Percentiles rank a stretch among this genome's conserved stretches.
Evolutionary conservation across 1,139 yeast genomes (phyloP).

Genomic region (Pichia sp.): DNA sequence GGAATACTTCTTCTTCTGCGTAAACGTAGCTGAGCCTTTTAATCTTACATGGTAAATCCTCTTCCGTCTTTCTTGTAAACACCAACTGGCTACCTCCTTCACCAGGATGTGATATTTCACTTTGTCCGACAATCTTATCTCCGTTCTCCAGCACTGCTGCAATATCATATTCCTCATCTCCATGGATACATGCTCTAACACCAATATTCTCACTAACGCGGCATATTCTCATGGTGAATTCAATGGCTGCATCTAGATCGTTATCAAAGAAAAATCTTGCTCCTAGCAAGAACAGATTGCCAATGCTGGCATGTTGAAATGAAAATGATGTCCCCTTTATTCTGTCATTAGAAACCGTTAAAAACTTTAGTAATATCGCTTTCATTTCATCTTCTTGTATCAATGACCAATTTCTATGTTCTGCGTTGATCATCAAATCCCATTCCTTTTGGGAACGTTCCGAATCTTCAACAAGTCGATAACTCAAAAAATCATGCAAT

Average conservation of each 20-base stretch:
- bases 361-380: constrained; percentile 42
- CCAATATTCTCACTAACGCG: constrained; percentile 49
- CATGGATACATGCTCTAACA: constrained; percentile 77
- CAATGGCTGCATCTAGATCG: constrained; percentile 77
- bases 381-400: constrained; percentile 54
- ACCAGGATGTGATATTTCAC: constrained; percentile 83
- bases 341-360: not conserved
- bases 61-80: not conserved
- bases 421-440: constrained; percentile 73
- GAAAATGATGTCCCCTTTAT: not conserved
- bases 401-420: constrained; percentile 66
- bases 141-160: constrained; percentile 72
- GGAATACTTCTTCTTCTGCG: constrained; percentile 35
- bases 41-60: not conserved
- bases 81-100: not conserved
- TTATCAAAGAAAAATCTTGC: constrained; percentile 82
- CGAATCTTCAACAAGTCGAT: constrained; percentile 42
- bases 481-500: constrained; percentile 47
- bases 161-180: constrained; percentile 81
- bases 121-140: constrained; percentile 79
- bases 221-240: constrained; percentile 61
- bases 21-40: not conserved
- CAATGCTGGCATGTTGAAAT: constrained; percentile 60
- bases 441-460: constrained; percentile 44
- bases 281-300: constrained; percentile 79